Evolutionary conservation across 805 yeast species (phyloP).

Genomic region (Wickerhamiella shivajii): DNA sequence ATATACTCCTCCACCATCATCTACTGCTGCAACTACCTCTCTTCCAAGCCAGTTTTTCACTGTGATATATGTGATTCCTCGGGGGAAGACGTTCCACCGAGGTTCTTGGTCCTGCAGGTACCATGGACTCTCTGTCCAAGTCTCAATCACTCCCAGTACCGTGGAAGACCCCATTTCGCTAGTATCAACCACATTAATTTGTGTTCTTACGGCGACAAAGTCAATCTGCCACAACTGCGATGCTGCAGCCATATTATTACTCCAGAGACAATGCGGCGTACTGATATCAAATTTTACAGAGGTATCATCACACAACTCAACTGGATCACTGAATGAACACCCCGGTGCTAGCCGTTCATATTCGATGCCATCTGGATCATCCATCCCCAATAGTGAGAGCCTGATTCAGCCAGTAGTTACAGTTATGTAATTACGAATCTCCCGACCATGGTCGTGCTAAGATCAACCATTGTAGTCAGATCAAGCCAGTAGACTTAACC

Average conservation of each 20-base stretch:
- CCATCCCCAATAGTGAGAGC: too few relatives aligned
- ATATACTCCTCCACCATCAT: background rate
- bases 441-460: too few relatives aligned
- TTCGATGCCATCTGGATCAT: too few relatives aligned
- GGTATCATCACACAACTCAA: background rate
- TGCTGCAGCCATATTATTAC: background rate
- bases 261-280: slow-evolving; percentile 3
- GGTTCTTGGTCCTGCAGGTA: background rate
- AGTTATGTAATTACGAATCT: too few relatives aligned
- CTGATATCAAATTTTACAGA: background rate
- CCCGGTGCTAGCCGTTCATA: too few relatives aligned
- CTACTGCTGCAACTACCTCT: slow-evolving; percentile 1
- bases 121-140: background rate
- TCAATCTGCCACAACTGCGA: slow-evolving; percentile 7
- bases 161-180: background rate
- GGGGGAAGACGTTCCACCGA: slow-evolving; percentile 3
- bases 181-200: background rate
- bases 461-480: too few relatives aligned
- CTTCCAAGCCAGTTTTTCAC: background rate
- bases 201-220: slow-evolving; percentile 4
- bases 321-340: too few relatives aligned
- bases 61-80: slow-evolving; percentile 2
- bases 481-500: too few relatives aligned
- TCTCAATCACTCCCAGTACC: background rate
- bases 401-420: too few relatives aligned